These are phyloP conservation scores for Globisporangium spiculum DNA, from an alignment of 352 stramenopile genomes.

Conservation along the genomic window DNA sequence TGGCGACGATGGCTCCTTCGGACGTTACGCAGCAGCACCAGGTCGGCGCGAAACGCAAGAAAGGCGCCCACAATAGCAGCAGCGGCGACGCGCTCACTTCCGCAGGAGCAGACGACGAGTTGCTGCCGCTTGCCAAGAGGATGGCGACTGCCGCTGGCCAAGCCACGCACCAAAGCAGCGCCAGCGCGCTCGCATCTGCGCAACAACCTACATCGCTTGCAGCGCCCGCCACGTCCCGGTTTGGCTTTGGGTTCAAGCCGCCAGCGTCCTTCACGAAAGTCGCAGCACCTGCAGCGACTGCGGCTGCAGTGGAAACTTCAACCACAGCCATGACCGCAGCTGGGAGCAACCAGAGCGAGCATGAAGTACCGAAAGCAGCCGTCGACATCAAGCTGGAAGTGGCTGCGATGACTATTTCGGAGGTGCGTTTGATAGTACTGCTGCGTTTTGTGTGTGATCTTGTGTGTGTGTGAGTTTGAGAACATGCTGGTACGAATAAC, in stretches of 20 bases:
- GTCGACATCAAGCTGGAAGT: conserved; percentile 5
- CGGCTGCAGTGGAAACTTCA: not conserved
- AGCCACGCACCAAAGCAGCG: conserved; percentile 9
- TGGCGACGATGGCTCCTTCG: conserved; percentile 7
- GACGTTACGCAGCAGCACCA: conserved; percentile 10
- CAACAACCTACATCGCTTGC: not conserved
- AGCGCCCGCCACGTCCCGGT: conserved; percentile 15
- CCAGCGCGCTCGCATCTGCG: conserved; percentile 7
- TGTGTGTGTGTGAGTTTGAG: not conserved
- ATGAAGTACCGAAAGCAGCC: conserved; percentile 6
- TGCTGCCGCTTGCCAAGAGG: conserved; percentile 8
- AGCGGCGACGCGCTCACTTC: not conserved
- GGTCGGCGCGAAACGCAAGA: conserved; percentile 19
- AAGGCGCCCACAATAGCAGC: conserved; percentile 11
- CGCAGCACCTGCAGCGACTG: not conserved
- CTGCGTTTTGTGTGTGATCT: not conserved
- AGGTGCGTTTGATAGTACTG: not conserved
- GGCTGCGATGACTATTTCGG: not conserved
- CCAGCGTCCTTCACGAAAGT: conserved; percentile 14
- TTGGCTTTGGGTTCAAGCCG: conserved; percentile 35
- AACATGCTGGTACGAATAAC: not conserved
- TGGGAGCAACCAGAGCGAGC: conserved; percentile 27
- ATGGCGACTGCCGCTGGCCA: conserved; percentile 13
- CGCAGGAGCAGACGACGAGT: conserved; percentile 6
- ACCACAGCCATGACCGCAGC: not conserved